Conservation (phyloP, 148 eudicot species). For the Talinum fruticosum region DNA sequence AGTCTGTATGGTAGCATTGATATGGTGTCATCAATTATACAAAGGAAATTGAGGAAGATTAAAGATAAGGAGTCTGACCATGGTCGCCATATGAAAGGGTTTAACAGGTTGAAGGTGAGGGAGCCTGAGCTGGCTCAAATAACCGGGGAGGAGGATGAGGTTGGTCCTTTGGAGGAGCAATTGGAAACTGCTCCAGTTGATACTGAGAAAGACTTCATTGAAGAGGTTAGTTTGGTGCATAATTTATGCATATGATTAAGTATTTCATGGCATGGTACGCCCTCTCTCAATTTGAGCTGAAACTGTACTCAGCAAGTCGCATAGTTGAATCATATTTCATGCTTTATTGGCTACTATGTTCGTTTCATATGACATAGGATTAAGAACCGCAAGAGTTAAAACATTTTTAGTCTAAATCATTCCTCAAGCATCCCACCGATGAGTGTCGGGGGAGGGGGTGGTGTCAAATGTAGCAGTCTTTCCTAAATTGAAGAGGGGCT, state of each 20-base stretch:
- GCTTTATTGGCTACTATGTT: background rate
- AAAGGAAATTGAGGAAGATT: slow-evolving; percentile 81
- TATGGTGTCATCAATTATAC: slow-evolving; percentile 70
- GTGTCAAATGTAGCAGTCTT: too few relatives aligned
- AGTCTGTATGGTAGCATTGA: slow-evolving; percentile 70
- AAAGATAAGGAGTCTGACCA: slow-evolving; percentile 90
- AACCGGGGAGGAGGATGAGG: slow-evolving; percentile 25
- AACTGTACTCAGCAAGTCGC: background rate
- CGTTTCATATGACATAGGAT: background rate
- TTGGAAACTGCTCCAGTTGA: slow-evolving; percentile 29
- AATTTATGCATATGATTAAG: background rate
- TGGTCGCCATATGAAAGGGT: slow-evolving; percentile 83
- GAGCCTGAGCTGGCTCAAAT: slow-evolving; percentile 38
- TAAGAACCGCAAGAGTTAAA: too few relatives aligned
- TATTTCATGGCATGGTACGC: background rate
- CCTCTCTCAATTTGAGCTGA: background rate
- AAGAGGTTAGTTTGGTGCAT: slow-evolving; percentile 46
- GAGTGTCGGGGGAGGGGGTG: too few relatives aligned
- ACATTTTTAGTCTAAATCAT: too few relatives aligned
- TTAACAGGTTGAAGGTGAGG: slow-evolving; percentile 53
- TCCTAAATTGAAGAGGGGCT: too few relatives aligned
- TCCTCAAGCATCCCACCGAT: too few relatives aligned
- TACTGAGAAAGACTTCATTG: slow-evolving; percentile 34
- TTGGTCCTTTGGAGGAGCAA: slow-evolving; percentile 27
- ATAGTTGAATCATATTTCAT: background rate